phyloP scores from a whole-genome alignment of 768 basidiomycete genomes.

The Boletus reticuloceps region DNA sequence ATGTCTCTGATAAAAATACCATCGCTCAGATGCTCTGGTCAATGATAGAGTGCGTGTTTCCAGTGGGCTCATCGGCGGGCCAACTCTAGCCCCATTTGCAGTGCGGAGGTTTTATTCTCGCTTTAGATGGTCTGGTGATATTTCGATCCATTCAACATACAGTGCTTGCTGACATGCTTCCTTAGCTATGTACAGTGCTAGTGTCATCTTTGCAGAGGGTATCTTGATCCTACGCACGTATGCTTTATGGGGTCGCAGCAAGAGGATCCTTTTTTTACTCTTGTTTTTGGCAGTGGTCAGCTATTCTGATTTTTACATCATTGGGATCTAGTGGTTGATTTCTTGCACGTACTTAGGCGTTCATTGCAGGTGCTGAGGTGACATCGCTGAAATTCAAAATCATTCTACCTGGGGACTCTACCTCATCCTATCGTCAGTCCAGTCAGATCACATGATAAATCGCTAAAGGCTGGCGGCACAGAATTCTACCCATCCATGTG shows the following conservation, averaged over 20 bases:
- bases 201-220: constrained; percentile 15
- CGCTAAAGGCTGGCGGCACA: neutral
- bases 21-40: constrained; percentile 9
- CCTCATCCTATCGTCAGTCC: constrained; percentile 21
- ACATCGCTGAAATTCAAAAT: constrained; percentile 2
- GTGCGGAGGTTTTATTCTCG: constrained; percentile 19
- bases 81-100: constrained; percentile 1
- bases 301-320: neutral
- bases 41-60: neutral
- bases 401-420: constrained; percentile 15
- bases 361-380: constrained; percentile 15
- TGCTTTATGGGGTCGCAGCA: constrained; percentile 23
- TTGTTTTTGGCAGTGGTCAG: constrained; percentile 18
- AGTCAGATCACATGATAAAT: neutral
- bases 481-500: constrained; percentile 21
- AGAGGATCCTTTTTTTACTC: constrained; percentile 14
- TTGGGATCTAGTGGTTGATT: neutral
- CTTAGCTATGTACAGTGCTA: constrained; percentile 13
- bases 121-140: constrained; percentile 16
- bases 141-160: neutral
- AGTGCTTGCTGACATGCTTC: neutral
- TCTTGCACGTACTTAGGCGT: constrained; percentile 1
- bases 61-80: neutral
- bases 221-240: constrained; percentile 29
- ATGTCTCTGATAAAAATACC: neutral